These are phyloP conservation scores for Picea abies DNA, from an alignment of 83 land plant species.

Conservation along the genomic window DNA sequence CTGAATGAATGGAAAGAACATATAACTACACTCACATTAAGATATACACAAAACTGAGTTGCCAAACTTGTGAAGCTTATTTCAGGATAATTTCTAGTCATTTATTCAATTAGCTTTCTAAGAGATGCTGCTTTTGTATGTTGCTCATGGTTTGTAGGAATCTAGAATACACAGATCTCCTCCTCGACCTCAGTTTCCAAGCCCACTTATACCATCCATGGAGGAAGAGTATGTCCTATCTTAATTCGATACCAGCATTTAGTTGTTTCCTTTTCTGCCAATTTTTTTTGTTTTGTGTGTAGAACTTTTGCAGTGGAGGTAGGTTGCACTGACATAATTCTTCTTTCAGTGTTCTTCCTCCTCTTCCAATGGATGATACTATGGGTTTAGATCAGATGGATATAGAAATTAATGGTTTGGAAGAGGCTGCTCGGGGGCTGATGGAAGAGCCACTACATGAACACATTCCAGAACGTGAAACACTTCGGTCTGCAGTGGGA, in stretches of 20 bases:
- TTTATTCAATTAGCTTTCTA: background rate
- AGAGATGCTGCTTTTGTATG: background rate
- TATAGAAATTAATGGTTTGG: slow-evolving; percentile 10
- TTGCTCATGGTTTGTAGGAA: background rate
- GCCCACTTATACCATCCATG: slow-evolving; percentile 1
- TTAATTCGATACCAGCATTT: background rate
- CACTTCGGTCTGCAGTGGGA: slow-evolving; percentile 13
- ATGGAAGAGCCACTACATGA: slow-evolving; percentile 3
- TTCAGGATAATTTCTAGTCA: background rate
- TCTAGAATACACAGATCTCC: background rate
- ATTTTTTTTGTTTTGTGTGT: background rate
- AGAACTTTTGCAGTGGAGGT: background rate
- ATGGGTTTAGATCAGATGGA: slow-evolving; percentile 17
- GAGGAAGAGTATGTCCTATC: slow-evolving; percentile 17
- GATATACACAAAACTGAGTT: background rate
- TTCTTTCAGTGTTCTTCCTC: slow-evolving; percentile 16
- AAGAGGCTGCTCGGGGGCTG: background rate
- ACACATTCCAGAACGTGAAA: slow-evolving; percentile 14
- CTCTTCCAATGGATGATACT: slow-evolving; percentile 19
- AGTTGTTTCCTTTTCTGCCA: background rate
- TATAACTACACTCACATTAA: background rate
- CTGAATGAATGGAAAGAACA: background rate
- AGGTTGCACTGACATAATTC: background rate
- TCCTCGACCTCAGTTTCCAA: background rate
- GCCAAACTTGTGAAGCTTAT: background rate